Base-by-base conservation (phyloP, 495 filamentous ascomycete genomes). In the Penicillium waksmanii region DNA sequence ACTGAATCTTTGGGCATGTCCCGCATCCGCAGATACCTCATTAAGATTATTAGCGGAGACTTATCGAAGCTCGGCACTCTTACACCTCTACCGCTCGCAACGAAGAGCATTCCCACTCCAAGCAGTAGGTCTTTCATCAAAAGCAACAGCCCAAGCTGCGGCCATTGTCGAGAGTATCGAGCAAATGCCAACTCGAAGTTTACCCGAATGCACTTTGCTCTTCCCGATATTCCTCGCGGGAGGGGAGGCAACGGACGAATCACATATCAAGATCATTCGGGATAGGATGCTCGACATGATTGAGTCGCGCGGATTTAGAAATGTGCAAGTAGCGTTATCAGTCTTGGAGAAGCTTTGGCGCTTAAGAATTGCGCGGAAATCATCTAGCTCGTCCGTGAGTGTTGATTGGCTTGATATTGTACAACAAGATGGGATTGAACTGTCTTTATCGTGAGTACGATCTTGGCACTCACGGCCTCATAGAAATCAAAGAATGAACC, bases 401-500 rank as follows among this genome's bases (percentile, higher is more conserved):
- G 43, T 62, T 38, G 59, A 62, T 17, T 62, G 59, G 59, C 49
- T 62, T 35, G 48, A 62, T 48, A 62, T 62, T 40, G 49, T 57
- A 27, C 48, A 35, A 12, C 59, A 53, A 21, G 59, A 62, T 52
- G 54, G 53, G 13, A 18, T 62, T 3, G n/a, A 35, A 11, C 54
- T 62, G 15, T 62, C 59, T 17, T 25, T 62, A n/a, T 57, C 59
- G 38, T 62, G n/a, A 56, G 3, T 44, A 17, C 42, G 9, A 9
- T 19, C 2, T 5, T 12, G 3, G 23, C 0, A 23, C 23, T 23
- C 4, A 23, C 23, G 3, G 23, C 23, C 23, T 23, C 23, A 23
- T 23, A 23, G 23, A 23, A 23, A 23, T 23, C 23, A 23, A 23
- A 23, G 23, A 23, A 23, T 23, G 23, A 21, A 23, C 23, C 3